Evolutionary conservation across 2,329 filamentous ascomycete genomes (phyloP).

Genomic region (Allantophomopsis cytisporea): DNA sequence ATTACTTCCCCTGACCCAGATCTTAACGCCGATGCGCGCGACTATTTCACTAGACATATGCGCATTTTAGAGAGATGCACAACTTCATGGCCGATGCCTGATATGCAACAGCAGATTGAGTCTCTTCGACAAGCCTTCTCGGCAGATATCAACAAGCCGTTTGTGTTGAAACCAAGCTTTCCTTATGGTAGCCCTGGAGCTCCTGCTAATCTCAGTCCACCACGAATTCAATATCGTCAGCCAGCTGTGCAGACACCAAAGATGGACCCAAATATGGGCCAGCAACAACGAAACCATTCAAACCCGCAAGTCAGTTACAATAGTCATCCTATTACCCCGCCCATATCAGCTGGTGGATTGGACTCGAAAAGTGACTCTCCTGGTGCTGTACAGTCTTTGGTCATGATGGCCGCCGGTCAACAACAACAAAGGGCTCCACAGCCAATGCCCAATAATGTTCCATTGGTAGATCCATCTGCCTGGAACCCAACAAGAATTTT

Average conservation of each 20-base stretch:
- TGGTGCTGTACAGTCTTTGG: conserved; percentile 50
- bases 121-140: conserved; percentile 85
- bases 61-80: conserved; percentile 79
- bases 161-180: conserved; percentile 78
- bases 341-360: conserved; percentile 60
- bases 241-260: conserved; percentile 7
- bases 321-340: conserved; percentile 65
- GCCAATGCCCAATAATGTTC: conserved; percentile 37
- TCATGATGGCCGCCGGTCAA: conserved; percentile 50
- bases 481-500: conserved; percentile 88
- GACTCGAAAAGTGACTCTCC: conserved; percentile 66
- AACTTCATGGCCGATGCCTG: conserved; percentile 72
- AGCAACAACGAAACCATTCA: conserved; percentile 34
- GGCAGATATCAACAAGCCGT: conserved; percentile 69
- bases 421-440: conserved; percentile 27
- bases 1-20: conserved; percentile 88
- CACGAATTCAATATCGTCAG: conserved; percentile 15
- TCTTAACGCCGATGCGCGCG: conserved; percentile 69
- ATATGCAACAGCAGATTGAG: conserved; percentile 83
- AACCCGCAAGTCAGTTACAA: conserved; percentile 51
- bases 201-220: conserved; percentile 11
- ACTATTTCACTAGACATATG: conserved; percentile 91
- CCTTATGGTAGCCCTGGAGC: conserved; percentile 63
- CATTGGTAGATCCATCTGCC: conserved; percentile 45
- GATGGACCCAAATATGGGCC: conserved; percentile 29